These are phyloP conservation scores for Rhamnella rubrinervis DNA, from an alignment of 331 rosid genomes.

Conservation along the genomic window DNA sequence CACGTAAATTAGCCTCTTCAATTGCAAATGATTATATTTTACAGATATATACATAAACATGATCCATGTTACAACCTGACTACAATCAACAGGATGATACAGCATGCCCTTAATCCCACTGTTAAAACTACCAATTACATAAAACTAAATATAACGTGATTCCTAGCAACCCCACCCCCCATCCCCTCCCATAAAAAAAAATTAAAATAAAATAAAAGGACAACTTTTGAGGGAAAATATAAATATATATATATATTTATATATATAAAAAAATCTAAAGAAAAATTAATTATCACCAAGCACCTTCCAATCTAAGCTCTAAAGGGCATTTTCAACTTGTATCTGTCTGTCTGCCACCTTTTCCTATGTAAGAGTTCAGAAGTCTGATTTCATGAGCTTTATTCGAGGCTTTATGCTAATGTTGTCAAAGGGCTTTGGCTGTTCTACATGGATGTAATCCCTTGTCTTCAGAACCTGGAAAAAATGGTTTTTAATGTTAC, in stretches of 20 bases:
- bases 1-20: slow-evolving; percentile 38
- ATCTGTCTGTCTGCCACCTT: slow-evolving; percentile 31
- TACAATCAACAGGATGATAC: slow-evolving; percentile 54
- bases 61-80: slow-evolving; percentile 43
- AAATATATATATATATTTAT: slow-evolving; percentile 7
- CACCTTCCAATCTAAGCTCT: slow-evolving; percentile 39
- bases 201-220: slow-evolving; percentile 23
- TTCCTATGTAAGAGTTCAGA: slow-evolving; percentile 64
- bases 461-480: slow-evolving; percentile 94
- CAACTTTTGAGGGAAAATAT: slow-evolving; percentile 8
- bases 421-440: slow-evolving; percentile 64
- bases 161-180: slow-evolving; percentile 29
- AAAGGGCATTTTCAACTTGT: slow-evolving; percentile 37
- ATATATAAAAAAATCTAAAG: slow-evolving; percentile 26
- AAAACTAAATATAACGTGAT: slow-evolving; percentile 36
- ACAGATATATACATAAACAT: slow-evolving; percentile 64
- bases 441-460: slow-evolving; percentile 93
- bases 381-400: slow-evolving; percentile 87
- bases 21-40: slow-evolving; percentile 50
- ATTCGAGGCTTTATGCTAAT: slow-evolving; percentile 62
- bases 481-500: slow-evolving; percentile 16
- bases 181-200: slow-evolving; percentile 2
- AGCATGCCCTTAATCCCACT: slow-evolving; percentile 30
- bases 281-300: slow-evolving; percentile 36
- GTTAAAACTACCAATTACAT: slow-evolving; percentile 45